Base-by-base conservation (phyloP, 768 basidiomycete genomes). In the Mycena latifolia region DNA sequence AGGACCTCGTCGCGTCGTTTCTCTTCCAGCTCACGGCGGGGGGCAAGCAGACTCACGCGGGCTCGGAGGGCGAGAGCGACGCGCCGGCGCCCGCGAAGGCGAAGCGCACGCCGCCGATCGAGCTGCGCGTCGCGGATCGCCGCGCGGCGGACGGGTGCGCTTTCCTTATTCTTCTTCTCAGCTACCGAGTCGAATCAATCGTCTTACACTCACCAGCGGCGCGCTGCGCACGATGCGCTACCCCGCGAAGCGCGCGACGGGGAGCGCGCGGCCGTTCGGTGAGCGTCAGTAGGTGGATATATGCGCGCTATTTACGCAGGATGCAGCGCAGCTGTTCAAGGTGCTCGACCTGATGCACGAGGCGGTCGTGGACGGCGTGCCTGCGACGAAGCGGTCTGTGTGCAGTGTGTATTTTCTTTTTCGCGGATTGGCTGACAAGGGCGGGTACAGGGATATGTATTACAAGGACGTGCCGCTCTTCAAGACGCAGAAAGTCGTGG, bases 401-500 rank as follows among this genome's bases (percentile, higher is more conserved):
- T 11, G 41, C 41, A 35, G n/a, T 37, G 45, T 46, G 37, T 3
- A 37, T 10, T 37, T 3, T 37, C n/a, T 35, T 35, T 7, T 35
- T 35, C 33, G 33, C 33, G 33, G 14, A 14, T 12, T n/a, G n/a
- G 41, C n/a, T 3, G 5, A 22, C 20, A 20, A 3, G 18, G 45
- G 14, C 12, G n/a, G 45, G 7, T 43, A 43, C 45, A 46, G 45
- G 45, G 45, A 46, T 15, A 46, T 46, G n/a, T 46, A 46, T 77
- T 98, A 99, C 78, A 89, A 88, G 68, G 94, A 97, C 63, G 91
- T 95, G 2, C 68, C 76, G 0, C 79, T 98, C 7, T 99, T 97
- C 79, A 88, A 83, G 65, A 86, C 81, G 9, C 96, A 99, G 75
- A 77, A 79, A n/a, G 84, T 85, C 0, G 95, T 97, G 1, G 93